Percentiles rank a stretch among this genome's conserved stretches.
phyloP scores from a whole-genome alignment of 345 rosid species.

The Citrus australasica region DNA sequence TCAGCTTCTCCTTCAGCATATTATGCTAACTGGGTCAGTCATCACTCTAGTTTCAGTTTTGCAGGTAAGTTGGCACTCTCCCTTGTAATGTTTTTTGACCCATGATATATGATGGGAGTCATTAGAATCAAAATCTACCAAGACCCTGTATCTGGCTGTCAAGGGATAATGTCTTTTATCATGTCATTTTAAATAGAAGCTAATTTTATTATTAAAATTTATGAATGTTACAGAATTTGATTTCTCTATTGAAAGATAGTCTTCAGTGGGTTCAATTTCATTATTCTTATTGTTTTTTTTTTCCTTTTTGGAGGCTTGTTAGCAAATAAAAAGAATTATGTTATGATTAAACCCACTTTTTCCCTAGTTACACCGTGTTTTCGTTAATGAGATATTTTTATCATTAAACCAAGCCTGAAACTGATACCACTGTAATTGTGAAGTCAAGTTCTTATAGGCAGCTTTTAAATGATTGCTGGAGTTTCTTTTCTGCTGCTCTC shows the following conservation, averaged over 20 bases:
- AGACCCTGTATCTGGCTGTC: not conserved
- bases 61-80: constrained; percentile 38
- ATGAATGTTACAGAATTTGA: not conserved
- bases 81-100: not conserved
- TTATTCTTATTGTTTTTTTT: too few species aligned
- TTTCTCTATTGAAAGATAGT: not conserved
- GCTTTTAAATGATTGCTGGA: constrained; percentile 17
- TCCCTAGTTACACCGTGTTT: too few species aligned
- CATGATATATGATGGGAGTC: not conserved
- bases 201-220: not conserved
- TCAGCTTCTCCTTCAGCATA: constrained; percentile 72
- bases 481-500: not conserved
- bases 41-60: constrained; percentile 63
- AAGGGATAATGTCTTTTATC: not conserved
- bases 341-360: too few species aligned
- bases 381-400: not conserved
- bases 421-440: too few species aligned
- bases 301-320: too few species aligned
- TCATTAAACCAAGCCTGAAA: not conserved
- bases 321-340: too few species aligned
- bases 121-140: not conserved
- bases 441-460: not conserved
- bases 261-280: not conserved
- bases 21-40: constrained; percentile 60
- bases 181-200: not conserved